Conservation (phyloP, 805 yeast species). For the Kregervanrija fluxuum region DNA sequence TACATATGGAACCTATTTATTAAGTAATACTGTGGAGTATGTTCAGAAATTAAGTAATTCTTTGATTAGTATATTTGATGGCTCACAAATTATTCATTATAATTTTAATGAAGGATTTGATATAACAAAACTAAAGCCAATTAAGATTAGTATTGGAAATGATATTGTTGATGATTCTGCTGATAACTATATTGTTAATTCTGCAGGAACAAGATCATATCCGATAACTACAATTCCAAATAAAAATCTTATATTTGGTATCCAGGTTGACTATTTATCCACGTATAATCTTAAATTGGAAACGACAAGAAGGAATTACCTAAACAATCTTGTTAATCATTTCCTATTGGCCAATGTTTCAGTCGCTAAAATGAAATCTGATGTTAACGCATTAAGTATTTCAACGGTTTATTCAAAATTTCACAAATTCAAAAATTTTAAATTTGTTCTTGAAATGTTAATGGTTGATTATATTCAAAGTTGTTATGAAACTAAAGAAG, state of each 20-base stretch:
- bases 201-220: conserved; percentile 34
- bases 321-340: conserved; percentile 41
- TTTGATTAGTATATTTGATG: conserved; percentile 27
- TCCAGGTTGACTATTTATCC: conserved; percentile 35
- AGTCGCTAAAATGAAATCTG: conserved; percentile 10
- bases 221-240: conserved; percentile 41
- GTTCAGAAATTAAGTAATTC: conserved; percentile 21
- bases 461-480: conserved; percentile 32
- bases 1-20: conserved; percentile 16
- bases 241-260: conserved; percentile 42
- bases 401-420: conserved; percentile 30
- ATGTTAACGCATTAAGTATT: conserved; percentile 20
- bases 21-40: conserved; percentile 26
- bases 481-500: conserved; percentile 24
- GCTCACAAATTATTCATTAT: conserved; percentile 25
- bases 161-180: conserved; percentile 11
- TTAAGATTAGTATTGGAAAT: conserved; percentile 26
- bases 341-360: conserved; percentile 29
- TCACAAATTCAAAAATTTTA: conserved; percentile 34
- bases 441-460: conserved; percentile 43
- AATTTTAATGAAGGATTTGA: conserved; percentile 20
- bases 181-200: conserved; percentile 12
- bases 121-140: conserved; percentile 21
- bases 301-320: conserved; percentile 35
- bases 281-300: conserved; percentile 21